These are phyloP conservation scores for Russula compacta DNA, from an alignment of 768 basidiomycete genomes.

Conservation along the genomic window DNA sequence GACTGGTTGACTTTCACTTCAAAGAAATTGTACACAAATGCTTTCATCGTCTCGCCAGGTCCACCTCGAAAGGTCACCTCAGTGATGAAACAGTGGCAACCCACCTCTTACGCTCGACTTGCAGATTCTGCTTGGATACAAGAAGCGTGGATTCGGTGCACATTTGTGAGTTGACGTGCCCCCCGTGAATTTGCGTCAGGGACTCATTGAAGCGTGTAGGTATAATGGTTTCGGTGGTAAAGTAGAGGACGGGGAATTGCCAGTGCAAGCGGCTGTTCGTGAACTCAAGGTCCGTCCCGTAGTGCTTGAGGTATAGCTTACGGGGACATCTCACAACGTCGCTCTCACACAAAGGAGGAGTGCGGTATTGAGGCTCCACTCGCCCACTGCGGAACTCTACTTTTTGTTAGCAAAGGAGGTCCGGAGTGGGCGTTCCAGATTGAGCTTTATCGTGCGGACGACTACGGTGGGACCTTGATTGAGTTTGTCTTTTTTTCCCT, in stretches of 20 bases:
- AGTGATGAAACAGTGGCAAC: neutral
- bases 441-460: conserved; percentile 57
- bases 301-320: neutral
- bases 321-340: neutral
- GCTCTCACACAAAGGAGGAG: conserved; percentile 55
- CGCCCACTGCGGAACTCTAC: conserved; percentile 51
- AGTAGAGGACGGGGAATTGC: conserved; percentile 64
- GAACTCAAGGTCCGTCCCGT: conserved; percentile 45
- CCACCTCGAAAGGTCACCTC: neutral
- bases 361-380: conserved; percentile 62
- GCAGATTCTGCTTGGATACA: conserved; percentile 69
- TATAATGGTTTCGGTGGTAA: conserved; percentile 91
- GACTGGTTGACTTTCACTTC: conserved; percentile 41
- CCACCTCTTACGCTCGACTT: neutral
- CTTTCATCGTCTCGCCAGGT: conserved; percentile 48
- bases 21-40: conserved; percentile 55
- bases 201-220: conserved; percentile 31
- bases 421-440: conserved; percentile 58
- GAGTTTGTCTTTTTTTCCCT: conserved; percentile 43
- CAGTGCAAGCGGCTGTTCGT: conserved; percentile 62
- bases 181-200: neutral
- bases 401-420: conserved; percentile 47
- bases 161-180: conserved; percentile 35
- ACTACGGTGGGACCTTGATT: conserved; percentile 48
- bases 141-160: conserved; percentile 70